Percentiles rank a stretch among this genome's conserved stretches.
phyloP scores from a whole-genome alignment of 1,284 basidiomycete genomes.

The Clitocybe nebularis region DNA sequence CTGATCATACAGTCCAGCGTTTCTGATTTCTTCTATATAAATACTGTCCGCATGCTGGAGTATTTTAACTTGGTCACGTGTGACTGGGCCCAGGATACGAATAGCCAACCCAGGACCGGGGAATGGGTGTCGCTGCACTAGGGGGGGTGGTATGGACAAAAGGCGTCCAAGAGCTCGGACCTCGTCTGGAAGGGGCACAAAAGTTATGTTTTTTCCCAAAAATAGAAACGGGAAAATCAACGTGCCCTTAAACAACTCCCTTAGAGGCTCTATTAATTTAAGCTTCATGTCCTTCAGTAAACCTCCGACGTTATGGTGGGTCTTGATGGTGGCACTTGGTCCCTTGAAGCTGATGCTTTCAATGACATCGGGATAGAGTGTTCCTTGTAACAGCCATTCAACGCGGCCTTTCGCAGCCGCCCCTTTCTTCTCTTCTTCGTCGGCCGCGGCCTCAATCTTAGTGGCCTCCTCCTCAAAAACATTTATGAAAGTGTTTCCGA shows the following conservation, averaged over 20 bases:
- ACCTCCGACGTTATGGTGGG: slow-evolving; percentile 98
- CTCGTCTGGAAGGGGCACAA: slow-evolving; percentile 64
- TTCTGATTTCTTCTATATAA: slow-evolving; percentile 97
- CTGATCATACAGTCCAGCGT: slow-evolving; percentile 88
- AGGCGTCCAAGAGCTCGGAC: slow-evolving; percentile 91
- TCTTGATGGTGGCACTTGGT: slow-evolving; percentile 98
- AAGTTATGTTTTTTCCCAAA: slow-evolving; percentile 2
- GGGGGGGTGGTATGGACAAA: slow-evolving; percentile 86
- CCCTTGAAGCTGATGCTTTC: slow-evolving; percentile 99
- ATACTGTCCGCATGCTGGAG: slow-evolving; percentile 95
- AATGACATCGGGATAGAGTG: slow-evolving; percentile 98
- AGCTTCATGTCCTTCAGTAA: slow-evolving; percentile 97
- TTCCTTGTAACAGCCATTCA: slow-evolving; percentile 98
- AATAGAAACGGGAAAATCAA: slow-evolving; percentile 9
- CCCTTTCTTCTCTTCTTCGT: slow-evolving; percentile 65
- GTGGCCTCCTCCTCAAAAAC: slow-evolving; percentile 93
- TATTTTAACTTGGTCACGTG: slow-evolving; percentile 88
- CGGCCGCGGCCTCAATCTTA: slow-evolving; percentile 85
- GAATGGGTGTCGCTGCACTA: slow-evolving; percentile 99
- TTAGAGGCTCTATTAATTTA: slow-evolving; percentile 96
- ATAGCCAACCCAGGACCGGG: slow-evolving; percentile 99
- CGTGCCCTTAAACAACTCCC: slow-evolving; percentile 97
- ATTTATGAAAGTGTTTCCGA: slow-evolving; percentile 99
- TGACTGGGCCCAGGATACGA: slow-evolving; percentile 95
- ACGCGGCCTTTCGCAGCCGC: slow-evolving; percentile 84